Base-by-base conservation (phyloP, 2,329 filamentous ascomycete genomes). In the Colletotrichum tropicicola region DNA sequence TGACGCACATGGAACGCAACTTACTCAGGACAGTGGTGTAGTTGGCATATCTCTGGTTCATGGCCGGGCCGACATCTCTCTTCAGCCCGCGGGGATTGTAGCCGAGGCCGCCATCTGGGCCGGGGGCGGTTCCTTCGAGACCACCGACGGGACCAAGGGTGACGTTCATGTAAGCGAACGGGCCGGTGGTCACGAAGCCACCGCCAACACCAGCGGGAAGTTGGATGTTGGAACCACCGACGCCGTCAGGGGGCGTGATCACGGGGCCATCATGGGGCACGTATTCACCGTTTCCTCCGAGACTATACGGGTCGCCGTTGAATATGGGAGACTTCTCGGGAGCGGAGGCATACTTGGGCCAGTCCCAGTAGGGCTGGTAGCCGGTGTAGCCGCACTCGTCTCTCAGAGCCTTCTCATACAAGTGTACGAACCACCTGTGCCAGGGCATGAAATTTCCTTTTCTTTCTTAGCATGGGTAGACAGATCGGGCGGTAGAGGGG, bases 311-410 rank as follows among this genome's bases (percentile, higher is more conserved):
- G 55, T 74, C 78, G n/a, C 80, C 79, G 55, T 82, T 82, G 68
- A 89, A 86, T 43, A 86, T 71, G 23, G 83, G 82, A 0, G 84
- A 86, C 62, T 79, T 75, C 45, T 72, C 62, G 59, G 80, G 77
- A n/a, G 83, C 80, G 2, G 72, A 65, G 9, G 72, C 68, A 47
- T 75, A 75, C 5, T 70, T 71, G 12, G 70, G 69, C 78, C 77
- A 80, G 60, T 78, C 73, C 74, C 77, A 78, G 65, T 80, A 81
- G 2, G 68, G 68, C 15, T 70, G 48, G 15, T 63, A 62, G 12
- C 68, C 68, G 4, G 51, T 60, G 62, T 69, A 70, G 8, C 65
- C 65, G n/a, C 68, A 70, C 30, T 69, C 65, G n/a, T 66, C 28
- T 3, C 67, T 53, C 13, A 70, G 39, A 4, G 67, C 60, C n/a